Percentiles rank a stretch among this genome's conserved stretches.
These are phyloP conservation scores for Penicillium capsulatum DNA, from an alignment of 2,329 filamentous ascomycete genomes.

Conservation along the genomic window DNA sequence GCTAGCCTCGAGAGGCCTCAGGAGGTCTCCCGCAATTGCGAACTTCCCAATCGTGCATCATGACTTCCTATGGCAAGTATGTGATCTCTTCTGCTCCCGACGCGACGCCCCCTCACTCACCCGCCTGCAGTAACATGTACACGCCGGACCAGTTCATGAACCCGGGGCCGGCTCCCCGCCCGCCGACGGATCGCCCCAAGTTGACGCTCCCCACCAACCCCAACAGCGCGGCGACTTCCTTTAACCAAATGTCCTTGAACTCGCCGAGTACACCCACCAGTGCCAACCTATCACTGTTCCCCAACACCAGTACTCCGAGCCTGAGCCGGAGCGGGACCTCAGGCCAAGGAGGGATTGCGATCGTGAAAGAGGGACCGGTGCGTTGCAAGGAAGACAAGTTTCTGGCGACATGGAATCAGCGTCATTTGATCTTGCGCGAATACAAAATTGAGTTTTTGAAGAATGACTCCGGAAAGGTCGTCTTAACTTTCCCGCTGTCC, in stretches of 20 bases:
- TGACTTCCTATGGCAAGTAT: conserved; percentile 38
- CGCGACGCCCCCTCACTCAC: conserved; percentile 2
- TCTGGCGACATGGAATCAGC: conserved; percentile 82
- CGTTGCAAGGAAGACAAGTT: conserved; percentile 72
- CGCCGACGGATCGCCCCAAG: conserved; percentile 77
- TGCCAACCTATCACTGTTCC: conserved; percentile 57
- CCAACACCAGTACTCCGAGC: conserved; percentile 69
- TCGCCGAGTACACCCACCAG: conserved; percentile 56
- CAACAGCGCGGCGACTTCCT: conserved; percentile 67
- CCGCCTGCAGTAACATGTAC: conserved; percentile 50
- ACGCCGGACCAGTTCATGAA: conserved; percentile 80
- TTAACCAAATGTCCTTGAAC: conserved; percentile 63
- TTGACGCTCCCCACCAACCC: conserved; percentile 69
- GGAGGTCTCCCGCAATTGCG: conserved; percentile 24
- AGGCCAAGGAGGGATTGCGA: conserved; percentile 63
- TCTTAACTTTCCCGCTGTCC: conserved; percentile 77
- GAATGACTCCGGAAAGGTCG: conserved; percentile 78
- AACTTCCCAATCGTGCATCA: conserved; percentile 16
- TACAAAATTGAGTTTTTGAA: conserved; percentile 94
- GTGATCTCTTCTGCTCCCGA: conserved; percentile 15
- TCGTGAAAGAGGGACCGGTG: conserved; percentile 63
- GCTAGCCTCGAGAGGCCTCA: conserved; percentile 17
- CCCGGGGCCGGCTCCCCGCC: conserved; percentile 86
- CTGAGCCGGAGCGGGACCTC: conserved; percentile 58
- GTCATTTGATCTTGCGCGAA: conserved; percentile 86